Percentiles rank a stretch among this genome's conserved stretches.
These are phyloP conservation scores for Kokia cookei DNA, from an alignment of 441 rosid species.

Conservation along the genomic window DNA sequence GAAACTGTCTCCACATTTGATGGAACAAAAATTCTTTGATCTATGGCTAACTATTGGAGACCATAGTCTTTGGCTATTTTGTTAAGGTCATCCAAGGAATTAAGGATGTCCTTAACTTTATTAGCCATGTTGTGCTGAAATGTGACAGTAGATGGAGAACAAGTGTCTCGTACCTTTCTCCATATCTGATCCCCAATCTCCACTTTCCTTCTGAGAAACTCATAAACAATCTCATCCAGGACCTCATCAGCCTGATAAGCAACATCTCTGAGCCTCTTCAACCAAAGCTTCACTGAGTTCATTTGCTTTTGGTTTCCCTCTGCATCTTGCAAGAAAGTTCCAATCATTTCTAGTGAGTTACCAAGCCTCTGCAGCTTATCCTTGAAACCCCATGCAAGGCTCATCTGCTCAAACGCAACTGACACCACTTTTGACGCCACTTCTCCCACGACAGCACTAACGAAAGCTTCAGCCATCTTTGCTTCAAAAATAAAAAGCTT, in stretches of 20 bases:
- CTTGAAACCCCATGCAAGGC: neutral
- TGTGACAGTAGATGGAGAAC: neutral
- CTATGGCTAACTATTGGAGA: neutral
- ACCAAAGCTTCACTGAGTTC: too few relatives aligned
- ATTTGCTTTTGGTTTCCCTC: too few relatives aligned
- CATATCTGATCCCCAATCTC: neutral
- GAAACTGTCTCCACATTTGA: neutral
- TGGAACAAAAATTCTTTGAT: neutral
- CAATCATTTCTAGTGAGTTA: neutral
- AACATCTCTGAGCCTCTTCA: constrained; percentile 8
- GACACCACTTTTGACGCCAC: neutral
- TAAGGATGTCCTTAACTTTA: neutral
- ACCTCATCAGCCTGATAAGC: constrained; percentile 12
- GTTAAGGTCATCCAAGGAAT: neutral
- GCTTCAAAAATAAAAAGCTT: neutral
- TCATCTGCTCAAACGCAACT: neutral
- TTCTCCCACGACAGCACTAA: neutral
- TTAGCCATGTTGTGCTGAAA: neutral
- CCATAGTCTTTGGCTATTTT: neutral
- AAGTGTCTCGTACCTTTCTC: neutral
- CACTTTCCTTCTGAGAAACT: neutral
- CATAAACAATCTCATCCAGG: neutral
- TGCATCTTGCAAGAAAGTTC: neutral
- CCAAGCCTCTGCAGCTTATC: neutral
- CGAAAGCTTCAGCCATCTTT: constrained; percentile 3